These are phyloP conservation scores for Colletotrichum lindemuthianum DNA, from an alignment of 2,329 filamentous ascomycete genomes.

Conservation along the genomic window DNA sequence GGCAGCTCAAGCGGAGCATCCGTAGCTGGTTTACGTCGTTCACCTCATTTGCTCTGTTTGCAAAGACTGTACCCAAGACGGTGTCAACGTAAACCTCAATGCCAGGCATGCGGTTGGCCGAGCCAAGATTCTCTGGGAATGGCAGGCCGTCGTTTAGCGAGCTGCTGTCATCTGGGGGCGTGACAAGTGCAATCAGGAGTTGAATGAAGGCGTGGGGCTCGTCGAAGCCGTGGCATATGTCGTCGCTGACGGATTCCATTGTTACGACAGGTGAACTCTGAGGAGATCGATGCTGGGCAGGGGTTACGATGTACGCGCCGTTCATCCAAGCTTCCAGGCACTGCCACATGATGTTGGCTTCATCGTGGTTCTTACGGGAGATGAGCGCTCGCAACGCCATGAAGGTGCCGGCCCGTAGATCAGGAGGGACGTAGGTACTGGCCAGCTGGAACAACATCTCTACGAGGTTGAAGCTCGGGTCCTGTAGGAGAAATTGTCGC, in stretches of 20 bases:
- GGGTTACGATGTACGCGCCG: constrained; percentile 59
- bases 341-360: constrained; percentile 81
- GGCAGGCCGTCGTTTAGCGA: constrained; percentile 79
- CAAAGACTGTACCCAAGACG: constrained; percentile 81
- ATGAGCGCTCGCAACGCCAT: constrained; percentile 80
- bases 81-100: constrained; percentile 96
- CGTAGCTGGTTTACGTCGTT: constrained; percentile 75
- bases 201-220: constrained; percentile 86
- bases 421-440: constrained; percentile 78
- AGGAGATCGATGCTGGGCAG: constrained; percentile 42
- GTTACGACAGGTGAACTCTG: constrained; percentile 47
- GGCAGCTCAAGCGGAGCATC: constrained; percentile 80
- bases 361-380: constrained; percentile 73
- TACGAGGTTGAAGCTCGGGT: constrained; percentile 72
- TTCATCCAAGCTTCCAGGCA: constrained; percentile 83
- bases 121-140: constrained; percentile 87
- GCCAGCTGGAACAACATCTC: constrained; percentile 82
- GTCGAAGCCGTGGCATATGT: constrained; percentile 82
- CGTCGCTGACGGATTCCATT: constrained; percentile 75
- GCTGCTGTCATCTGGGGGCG: constrained; percentile 69
- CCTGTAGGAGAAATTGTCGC: constrained; percentile 77
- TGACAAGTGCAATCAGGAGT: constrained; percentile 77
- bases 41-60: constrained; percentile 71
- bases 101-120: constrained; percentile 78
- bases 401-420: constrained; percentile 86